A percentile compares a stretch with the other conserved stretches of the same genome.
Evolutionary conservation across 768 basidiomycete genomes (phyloP).

Genomic region (Phlebiopsis flavidoalba): DNA sequence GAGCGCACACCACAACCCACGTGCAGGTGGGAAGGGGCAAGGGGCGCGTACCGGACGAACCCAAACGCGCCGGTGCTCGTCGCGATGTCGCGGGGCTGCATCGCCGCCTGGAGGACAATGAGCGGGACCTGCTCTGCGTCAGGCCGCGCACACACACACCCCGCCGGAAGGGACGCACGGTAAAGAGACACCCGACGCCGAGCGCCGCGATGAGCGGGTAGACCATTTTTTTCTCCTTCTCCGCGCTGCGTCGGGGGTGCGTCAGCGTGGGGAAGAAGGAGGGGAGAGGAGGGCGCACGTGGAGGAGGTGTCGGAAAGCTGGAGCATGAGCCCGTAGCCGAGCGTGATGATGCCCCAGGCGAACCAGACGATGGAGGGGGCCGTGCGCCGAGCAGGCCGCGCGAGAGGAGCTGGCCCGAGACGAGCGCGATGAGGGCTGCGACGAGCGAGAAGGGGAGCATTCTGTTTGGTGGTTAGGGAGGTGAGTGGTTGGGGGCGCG

Average conservation of each 20-base stretch:
- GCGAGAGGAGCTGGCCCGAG: constrained; percentile 23
- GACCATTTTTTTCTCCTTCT: constrained; percentile 27
- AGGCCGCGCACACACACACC: neutral
- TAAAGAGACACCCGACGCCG: constrained; percentile 32
- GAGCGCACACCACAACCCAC: no score
- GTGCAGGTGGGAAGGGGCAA: neutral
- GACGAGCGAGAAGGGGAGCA: constrained; percentile 31
- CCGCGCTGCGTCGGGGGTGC: constrained; percentile 16
- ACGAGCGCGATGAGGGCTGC: constrained; percentile 15
- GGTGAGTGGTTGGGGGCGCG: neutral
- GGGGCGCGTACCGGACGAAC: constrained; percentile 14
- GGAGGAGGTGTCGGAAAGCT: constrained; percentile 27
- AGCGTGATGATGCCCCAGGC: constrained; percentile 25
- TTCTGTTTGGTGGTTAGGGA: constrained; percentile 17
- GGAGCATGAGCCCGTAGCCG: constrained; percentile 33
- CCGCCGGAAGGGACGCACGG: neutral
- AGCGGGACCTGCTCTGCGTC: neutral
- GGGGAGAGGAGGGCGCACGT: constrained; percentile 15
- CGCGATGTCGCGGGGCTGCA: constrained; percentile 43
- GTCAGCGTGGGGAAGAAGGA: neutral
- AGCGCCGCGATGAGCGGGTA: constrained; percentile 28
- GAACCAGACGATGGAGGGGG: neutral
- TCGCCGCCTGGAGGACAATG: constrained; percentile 33
- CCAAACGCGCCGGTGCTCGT: constrained; percentile 33
- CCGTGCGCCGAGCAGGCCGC: neutral